A percentile compares a stretch with the other conserved stretches of the same genome.
These are phyloP conservation scores for Oryza brachyantha DNA, from an alignment of 176 grass and related monocot genomes.

Conservation along the genomic window DNA sequence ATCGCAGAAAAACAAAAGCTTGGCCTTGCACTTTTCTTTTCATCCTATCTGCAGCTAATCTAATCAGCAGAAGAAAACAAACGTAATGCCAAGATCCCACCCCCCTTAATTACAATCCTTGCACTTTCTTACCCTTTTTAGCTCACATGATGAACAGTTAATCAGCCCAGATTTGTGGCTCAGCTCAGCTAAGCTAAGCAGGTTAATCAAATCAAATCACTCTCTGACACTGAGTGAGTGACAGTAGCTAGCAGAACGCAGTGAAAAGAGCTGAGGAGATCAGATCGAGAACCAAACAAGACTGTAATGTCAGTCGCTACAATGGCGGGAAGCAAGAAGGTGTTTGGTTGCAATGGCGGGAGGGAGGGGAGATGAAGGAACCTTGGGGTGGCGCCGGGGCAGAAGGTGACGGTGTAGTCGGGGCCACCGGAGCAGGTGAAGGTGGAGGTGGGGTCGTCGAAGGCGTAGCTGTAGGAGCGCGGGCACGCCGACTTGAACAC, in stretches of 20 bases:
- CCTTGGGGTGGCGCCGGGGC: constrained; percentile 62
- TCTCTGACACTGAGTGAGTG: background rate
- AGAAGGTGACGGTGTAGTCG: constrained; percentile 85
- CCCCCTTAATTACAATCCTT: background rate
- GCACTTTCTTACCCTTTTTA: background rate
- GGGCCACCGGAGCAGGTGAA: constrained; percentile 78
- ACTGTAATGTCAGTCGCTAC: background rate
- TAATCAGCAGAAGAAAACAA: background rate
- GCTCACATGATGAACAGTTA: background rate
- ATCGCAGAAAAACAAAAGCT: background rate
- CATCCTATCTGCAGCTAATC: constrained; percentile 6
- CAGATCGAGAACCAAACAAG: constrained; percentile 36
- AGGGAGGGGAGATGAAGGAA: background rate
- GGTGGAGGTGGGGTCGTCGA: constrained; percentile 87
- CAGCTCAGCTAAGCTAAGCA: background rate
- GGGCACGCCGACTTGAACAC: constrained; percentile 91
- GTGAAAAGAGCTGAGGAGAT: background rate
- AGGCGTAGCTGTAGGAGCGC: constrained; percentile 94
- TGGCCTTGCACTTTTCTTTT: background rate
- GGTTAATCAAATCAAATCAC: background rate
- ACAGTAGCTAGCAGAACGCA: background rate
- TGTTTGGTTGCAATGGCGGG: background rate
- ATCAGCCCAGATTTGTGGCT: background rate
- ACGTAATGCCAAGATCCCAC: constrained; percentile 8
- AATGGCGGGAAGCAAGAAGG: background rate